Conservation (phyloP, 495 filamentous ascomycete species). For the Cryomyces antarcticus region DNA sequence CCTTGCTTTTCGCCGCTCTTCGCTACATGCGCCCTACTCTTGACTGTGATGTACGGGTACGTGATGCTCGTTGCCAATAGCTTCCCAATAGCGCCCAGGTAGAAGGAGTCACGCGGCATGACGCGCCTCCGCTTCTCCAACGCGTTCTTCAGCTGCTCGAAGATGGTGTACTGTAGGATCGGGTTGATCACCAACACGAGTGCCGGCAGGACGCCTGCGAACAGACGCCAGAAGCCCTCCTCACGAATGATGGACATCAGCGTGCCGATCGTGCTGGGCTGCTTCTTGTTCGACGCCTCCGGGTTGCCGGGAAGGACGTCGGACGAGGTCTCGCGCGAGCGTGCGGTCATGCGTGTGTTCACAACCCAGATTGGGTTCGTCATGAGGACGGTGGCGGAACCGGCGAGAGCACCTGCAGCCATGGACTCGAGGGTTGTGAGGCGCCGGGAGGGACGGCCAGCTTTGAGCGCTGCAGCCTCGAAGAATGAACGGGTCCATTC, state of each 20-base stretch:
- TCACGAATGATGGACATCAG: slow-evolving; percentile 53
- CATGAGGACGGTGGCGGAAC: slow-evolving; percentile 77
- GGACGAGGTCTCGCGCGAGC: slow-evolving; percentile 26
- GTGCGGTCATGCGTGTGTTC: slow-evolving; percentile 93
- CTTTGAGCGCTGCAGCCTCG: slow-evolving; percentile 53
- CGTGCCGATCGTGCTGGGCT: slow-evolving; percentile 56
- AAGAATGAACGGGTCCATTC: slow-evolving; percentile 89
- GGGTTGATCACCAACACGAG: slow-evolving; percentile 91
- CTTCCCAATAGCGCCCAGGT: slow-evolving; percentile 84
- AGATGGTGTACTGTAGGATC: slow-evolving; percentile 95
- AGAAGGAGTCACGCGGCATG: slow-evolving; percentile 71
- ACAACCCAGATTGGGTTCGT: slow-evolving; percentile 99
- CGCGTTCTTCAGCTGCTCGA: slow-evolving; percentile 81
- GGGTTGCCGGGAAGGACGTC: slow-evolving; percentile 28
- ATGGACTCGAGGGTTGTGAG: slow-evolving; percentile 82
- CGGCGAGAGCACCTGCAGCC: slow-evolving; percentile 87
- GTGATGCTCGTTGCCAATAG: slow-evolving; percentile 82
- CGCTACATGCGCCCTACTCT: slow-evolving; percentile 90
- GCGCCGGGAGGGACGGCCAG: slow-evolving; percentile 60
- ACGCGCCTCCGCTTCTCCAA: slow-evolving; percentile 47
- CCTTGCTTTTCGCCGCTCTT: slow-evolving; percentile 39
- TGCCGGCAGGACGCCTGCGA: slow-evolving; percentile 81
- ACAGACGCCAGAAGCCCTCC: slow-evolving; percentile 67
- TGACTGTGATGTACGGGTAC: slow-evolving; percentile 96
- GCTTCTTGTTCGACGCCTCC: slow-evolving; percentile 16